Evolutionary conservation across 257 asterid species (phyloP), one percentile per base, ranked within the genome.

Genomic region (Agastache rugosa): DNA sequence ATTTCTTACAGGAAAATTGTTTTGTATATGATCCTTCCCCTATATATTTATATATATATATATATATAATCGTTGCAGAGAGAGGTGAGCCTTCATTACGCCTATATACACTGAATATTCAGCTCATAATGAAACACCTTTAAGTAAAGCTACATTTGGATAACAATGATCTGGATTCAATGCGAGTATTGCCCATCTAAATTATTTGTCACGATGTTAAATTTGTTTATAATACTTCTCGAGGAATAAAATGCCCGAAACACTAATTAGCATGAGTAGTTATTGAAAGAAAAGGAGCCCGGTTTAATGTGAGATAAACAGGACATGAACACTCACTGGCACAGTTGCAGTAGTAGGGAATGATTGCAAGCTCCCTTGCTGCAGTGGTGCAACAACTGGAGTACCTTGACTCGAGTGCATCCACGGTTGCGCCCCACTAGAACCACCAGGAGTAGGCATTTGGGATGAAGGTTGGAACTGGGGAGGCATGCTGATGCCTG

Each of bases 401-500:
- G 92, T 79, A 76, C 80, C 80, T 74, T 87, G 98, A 88, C 73
- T 77, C 45, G 93, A 82, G 37, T 85, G 89, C 81, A 86, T 48
- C 98, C 96, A 90, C 16, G 89, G 87, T 50, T 90, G 98, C 11
- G 81, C 85, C 15, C 85, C 90, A 23, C 80, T 58, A 29, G 93
- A 81, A 77, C 77, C 87, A 71, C 66, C 68, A 55, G 95, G 91
- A 50, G 84, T 79, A 76, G 88, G 82, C 78, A 84, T 77, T 80
- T 87, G 98, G 42, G 91, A 73, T 77, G 91, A 84, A 51, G 85
- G 88, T 72, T 88, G 97, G 74, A 83, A 83, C 55, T 87, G 97
- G 12, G 91, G 80, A 10, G 90, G 51, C 81, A 74, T 42, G 76
- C 72, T 74, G 69, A 85, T 69, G 55, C 85, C 77, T 73, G 79